These are phyloP conservation scores for Trichoderma arundinaceum DNA, from an alignment of 2,329 filamentous ascomycete genomes.

Conservation along the genomic window DNA sequence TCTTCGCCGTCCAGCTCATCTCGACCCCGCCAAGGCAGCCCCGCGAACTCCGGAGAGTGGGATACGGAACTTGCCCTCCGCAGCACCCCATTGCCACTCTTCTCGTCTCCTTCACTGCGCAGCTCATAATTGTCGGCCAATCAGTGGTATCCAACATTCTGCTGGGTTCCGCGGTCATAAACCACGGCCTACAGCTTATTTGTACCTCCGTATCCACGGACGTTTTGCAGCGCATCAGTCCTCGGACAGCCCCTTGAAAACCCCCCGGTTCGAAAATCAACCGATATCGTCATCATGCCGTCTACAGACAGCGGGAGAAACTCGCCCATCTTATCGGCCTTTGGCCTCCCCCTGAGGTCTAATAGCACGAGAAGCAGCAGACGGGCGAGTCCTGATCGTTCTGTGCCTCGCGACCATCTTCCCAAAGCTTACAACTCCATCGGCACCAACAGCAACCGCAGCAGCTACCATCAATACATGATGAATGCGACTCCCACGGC, in stretches of 20 bases:
- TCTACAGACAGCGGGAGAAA: conserved; percentile 18
- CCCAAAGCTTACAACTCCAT: conserved; percentile 26
- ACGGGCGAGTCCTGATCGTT: conserved; percentile 32
- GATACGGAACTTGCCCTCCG: not conserved
- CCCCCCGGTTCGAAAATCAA: not conserved
- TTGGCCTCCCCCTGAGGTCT: conserved; percentile 42
- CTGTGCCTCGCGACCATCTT: conserved; percentile 31
- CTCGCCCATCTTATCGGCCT: conserved; percentile 44
- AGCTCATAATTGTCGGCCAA: not conserved
- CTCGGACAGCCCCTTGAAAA: not conserved
- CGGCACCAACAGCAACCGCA: conserved; percentile 28
- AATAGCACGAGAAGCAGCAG: conserved; percentile 36
- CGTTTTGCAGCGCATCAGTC: not conserved
- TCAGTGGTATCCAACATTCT: not conserved
- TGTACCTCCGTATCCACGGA: not conserved
- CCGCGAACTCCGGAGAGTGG: conserved; percentile 24
- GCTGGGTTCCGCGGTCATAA: conserved; percentile 5
- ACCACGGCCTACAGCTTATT: not conserved
- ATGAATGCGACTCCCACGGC: conserved; percentile 17
- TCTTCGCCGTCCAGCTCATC: not conserved
- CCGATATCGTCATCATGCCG: conserved; percentile 39
- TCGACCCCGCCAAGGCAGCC: conserved; percentile 22
- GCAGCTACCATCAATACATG: conserved; percentile 21
- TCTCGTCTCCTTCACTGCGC: not conserved
- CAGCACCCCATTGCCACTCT: conserved; percentile 10